phyloP scores from a whole-genome alignment of 768 basidiomycete species.

The Panellus pusillus region DNA sequence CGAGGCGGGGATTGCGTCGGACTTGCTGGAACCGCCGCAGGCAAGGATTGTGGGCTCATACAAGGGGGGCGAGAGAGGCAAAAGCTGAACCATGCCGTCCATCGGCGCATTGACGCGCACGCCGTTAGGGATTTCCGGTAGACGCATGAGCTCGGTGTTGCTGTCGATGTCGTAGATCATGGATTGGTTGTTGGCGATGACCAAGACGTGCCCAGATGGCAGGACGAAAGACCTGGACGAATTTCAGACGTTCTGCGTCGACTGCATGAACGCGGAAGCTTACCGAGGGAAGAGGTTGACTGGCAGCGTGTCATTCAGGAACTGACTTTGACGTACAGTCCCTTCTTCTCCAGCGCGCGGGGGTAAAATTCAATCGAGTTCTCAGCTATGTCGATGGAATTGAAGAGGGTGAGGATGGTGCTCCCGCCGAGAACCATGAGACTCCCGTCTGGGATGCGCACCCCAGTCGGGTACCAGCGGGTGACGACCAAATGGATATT shows the following conservation, averaged over 20 bases:
- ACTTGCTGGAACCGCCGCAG: slow-evolving; percentile 53
- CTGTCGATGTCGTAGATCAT: slow-evolving; percentile 18
- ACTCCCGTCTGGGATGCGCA: slow-evolving; percentile 15
- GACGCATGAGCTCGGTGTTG: slow-evolving; percentile 41
- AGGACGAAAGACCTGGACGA: slow-evolving; percentile 34
- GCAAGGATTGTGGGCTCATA: slow-evolving; percentile 26
- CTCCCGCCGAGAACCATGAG: slow-evolving; percentile 33
- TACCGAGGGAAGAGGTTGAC: slow-evolving; percentile 20
- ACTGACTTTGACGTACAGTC: not conserved
- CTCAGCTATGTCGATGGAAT: not conserved
- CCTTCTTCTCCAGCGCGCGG: slow-evolving; percentile 5
- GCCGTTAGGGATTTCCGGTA: slow-evolving; percentile 53
- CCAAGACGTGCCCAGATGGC: slow-evolving; percentile 49
- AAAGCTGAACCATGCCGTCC: slow-evolving; percentile 39
- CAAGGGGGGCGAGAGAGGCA: no score
- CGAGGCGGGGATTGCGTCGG: slow-evolving; percentile 43
- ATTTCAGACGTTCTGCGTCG: no score
- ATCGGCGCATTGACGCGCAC: slow-evolving; percentile 60
- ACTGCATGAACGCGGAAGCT: slow-evolving; percentile 30
- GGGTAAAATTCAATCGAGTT: slow-evolving; percentile 21
- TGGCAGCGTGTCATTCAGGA: slow-evolving; percentile 12
- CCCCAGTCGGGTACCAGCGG: slow-evolving; percentile 22
- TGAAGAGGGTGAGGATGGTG: slow-evolving; percentile 25
- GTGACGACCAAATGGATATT: slow-evolving; percentile 10
- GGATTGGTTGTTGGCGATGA: slow-evolving; percentile 56